Conservation (phyloP, 306 rosid species). For the Quercus mongolica region DNA sequence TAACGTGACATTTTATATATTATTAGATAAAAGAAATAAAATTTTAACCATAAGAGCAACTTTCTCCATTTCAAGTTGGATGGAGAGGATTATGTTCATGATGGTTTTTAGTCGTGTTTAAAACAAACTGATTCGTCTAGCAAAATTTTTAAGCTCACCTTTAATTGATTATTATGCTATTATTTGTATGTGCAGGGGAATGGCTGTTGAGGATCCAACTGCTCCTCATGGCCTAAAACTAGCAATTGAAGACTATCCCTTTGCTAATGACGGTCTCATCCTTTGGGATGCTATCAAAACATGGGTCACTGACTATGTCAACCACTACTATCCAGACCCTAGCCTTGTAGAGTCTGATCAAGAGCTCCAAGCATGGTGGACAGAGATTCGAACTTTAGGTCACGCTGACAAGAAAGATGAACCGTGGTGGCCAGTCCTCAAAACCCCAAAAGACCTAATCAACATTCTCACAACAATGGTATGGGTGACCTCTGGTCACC, state of each 20-base stretch:
- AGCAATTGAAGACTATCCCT: conserved; percentile 66
- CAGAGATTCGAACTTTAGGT: conserved; percentile 57
- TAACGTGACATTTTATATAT: too few relatives aligned
- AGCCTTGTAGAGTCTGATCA: conserved; percentile 34
- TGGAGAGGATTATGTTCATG: too few relatives aligned
- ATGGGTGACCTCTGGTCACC: conserved; percentile 77
- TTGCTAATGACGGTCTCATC: conserved; percentile 66
- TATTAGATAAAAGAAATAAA: too few relatives aligned
- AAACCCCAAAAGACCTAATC: conserved; percentile 54
- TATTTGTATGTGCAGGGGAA: conserved; percentile 26
- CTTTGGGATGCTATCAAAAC: conserved; percentile 60
- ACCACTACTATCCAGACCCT: conserved; percentile 44
- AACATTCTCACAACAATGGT: conserved; percentile 43
- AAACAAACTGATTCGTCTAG: too few relatives aligned
- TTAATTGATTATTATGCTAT: too few relatives aligned
- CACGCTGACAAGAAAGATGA: conserved; percentile 76
- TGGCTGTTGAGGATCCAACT: conserved; percentile 63
- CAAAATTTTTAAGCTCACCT: too few relatives aligned
- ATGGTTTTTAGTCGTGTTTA: too few relatives aligned
- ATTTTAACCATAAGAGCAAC: too few relatives aligned
- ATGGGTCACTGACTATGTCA: conserved; percentile 71
- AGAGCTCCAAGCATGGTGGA: conserved; percentile 94
- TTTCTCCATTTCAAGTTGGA: too few relatives aligned
- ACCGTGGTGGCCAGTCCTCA: conserved; percentile 74
- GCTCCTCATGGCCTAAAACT: conserved; percentile 70